Conservation (phyloP, 2,329 filamentous ascomycete species). For the Phyllosticta citriasiana region DNA sequence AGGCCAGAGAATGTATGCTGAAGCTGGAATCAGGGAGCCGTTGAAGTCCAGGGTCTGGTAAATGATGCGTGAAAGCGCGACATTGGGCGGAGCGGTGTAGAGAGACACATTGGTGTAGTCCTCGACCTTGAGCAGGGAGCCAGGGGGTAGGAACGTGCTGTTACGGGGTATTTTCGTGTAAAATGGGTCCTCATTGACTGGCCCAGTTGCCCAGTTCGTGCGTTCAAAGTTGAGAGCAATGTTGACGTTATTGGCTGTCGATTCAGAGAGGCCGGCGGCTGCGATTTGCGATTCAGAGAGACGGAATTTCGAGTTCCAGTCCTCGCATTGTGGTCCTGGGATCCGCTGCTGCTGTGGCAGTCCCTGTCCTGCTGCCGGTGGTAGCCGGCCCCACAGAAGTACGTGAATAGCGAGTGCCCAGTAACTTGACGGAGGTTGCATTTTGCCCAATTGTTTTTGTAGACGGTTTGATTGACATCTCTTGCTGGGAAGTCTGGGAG, state of each 20-base stretch:
- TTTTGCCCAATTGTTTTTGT: not conserved
- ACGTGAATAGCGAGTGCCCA: not conserved
- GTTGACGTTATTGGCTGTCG: conserved; percentile 12
- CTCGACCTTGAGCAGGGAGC: conserved; percentile 33
- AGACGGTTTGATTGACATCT: too few species aligned
- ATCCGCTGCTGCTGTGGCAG: not conserved
- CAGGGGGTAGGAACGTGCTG: conserved; percentile 19
- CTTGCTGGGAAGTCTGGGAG: too few species aligned
- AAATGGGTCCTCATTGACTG: conserved; percentile 28
- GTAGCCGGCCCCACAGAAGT: not conserved
- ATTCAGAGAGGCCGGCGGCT: not conserved
- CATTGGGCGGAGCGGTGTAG: conserved; percentile 33
- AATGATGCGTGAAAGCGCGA: conserved; percentile 39
- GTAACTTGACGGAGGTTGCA: not conserved
- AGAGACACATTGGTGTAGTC: conserved; percentile 26
- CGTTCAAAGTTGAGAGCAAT: conserved; percentile 19
- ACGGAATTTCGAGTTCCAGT: not conserved
- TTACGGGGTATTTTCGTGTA: conserved; percentile 23
- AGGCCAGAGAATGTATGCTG: conserved; percentile 43
- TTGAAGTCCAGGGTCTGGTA: conserved; percentile 39
- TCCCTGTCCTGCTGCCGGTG: not conserved
- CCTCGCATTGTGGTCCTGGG: not conserved
- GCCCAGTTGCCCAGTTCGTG: conserved; percentile 18
- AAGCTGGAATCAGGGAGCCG: conserved; percentile 37
- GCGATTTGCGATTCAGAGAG: not conserved